Conservation (phyloP, 176 grass and related monocot species). For the Bonia amplexicaulis region DNA sequence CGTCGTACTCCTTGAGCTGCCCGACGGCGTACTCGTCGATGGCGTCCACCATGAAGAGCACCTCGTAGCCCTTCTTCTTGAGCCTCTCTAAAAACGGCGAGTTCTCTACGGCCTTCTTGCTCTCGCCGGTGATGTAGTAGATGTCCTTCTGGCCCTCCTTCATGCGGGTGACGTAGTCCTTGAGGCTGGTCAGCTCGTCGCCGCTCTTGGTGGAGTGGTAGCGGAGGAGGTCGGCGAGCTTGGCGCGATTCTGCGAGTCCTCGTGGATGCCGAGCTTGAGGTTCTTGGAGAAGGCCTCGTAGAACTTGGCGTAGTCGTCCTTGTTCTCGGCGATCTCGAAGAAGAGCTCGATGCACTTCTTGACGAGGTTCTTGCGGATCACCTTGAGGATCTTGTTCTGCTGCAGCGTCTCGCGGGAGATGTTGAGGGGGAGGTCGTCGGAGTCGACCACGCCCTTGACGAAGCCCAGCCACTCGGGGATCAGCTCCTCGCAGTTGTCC, state of each 20-base stretch:
- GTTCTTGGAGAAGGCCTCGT: conserved; percentile 98
- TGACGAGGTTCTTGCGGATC: conserved; percentile 89
- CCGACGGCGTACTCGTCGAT: conserved; percentile 95
- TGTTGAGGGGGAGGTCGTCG: conserved; percentile 96
- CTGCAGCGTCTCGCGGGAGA: conserved; percentile 93
- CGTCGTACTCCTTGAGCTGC: conserved; percentile 95
- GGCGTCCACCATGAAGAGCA: conserved; percentile 83
- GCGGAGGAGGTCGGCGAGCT: conserved; percentile 82
- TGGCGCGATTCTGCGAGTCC: conserved; percentile 75
- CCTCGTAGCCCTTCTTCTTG: conserved; percentile 87
- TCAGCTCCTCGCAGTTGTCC: conserved; percentile 97
- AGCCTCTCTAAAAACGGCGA: conserved; percentile 93
- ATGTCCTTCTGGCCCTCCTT: conserved; percentile 98
- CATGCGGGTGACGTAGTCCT: conserved; percentile 98
- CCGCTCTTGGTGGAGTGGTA: conserved; percentile 96
- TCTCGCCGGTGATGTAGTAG: conserved; percentile 98
- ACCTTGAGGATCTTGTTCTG: conserved; percentile 99
- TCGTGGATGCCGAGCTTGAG: conserved; percentile 93
- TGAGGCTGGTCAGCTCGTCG: conserved; percentile 94
- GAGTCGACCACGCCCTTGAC: conserved; percentile 96
- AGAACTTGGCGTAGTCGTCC: conserved; percentile 96
- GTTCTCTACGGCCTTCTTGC: conserved; percentile 99
- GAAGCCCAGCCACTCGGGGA: conserved; percentile 88
- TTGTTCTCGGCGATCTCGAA: conserved; percentile 99
- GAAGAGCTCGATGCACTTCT: conserved; percentile 96